phyloP scores from a whole-genome alignment of 2,329 filamentous ascomycete genomes.

The Penicillium italicum region DNA sequence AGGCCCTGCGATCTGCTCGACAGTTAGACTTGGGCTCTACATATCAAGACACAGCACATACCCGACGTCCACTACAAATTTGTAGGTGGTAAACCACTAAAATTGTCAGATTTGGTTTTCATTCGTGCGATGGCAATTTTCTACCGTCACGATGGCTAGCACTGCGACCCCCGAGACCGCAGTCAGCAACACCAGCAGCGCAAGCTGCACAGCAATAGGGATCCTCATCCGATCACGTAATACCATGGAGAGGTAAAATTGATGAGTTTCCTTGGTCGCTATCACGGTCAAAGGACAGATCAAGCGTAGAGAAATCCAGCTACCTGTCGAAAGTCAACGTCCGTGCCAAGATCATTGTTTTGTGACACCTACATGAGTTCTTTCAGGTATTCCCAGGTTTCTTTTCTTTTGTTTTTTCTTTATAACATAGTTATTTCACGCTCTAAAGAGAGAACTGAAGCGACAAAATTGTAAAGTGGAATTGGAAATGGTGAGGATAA shows the following conservation, averaged over 20 bases:
- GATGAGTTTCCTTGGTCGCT: neutral
- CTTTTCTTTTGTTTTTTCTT: too few relatives aligned
- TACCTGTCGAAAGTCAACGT: neutral
- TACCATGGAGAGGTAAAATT: neutral
- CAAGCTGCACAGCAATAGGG: conserved; percentile 83
- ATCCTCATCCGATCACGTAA: conserved; percentile 62
- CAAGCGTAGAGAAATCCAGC: neutral
- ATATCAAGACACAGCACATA: conserved; percentile 21
- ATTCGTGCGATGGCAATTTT: neutral
- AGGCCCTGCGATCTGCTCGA: conserved; percentile 56
- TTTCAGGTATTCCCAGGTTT: neutral
- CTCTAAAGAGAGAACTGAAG: neutral
- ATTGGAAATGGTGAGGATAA: neutral
- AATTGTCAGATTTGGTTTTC: neutral
- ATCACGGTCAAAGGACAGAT: neutral
- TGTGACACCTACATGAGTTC: neutral
- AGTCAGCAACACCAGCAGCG: conserved; percentile 70
- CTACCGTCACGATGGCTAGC: conserved; percentile 63
- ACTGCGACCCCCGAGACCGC: conserved; percentile 72
- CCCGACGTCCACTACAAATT: conserved; percentile 57
- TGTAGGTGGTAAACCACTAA: conserved; percentile 59
- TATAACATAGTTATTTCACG: too few relatives aligned
- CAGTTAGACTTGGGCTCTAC: conserved; percentile 3
- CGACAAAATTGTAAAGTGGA: neutral
- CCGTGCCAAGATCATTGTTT: neutral